Conservation (phyloP, 2,329 filamentous ascomycete species). For the Xylariales sp. region DNA sequence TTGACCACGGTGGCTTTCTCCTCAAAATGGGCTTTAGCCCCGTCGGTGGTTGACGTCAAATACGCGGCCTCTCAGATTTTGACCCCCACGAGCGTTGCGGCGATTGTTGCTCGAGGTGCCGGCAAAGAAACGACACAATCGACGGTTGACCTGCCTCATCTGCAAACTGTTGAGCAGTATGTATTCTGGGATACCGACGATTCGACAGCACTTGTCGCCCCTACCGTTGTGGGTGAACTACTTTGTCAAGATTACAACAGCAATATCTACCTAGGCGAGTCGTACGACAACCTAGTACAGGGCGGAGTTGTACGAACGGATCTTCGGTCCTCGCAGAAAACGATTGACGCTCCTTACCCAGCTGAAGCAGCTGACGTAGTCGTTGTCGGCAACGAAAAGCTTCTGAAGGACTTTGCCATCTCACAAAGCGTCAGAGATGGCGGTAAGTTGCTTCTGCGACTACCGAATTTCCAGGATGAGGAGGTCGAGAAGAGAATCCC, state of each 20-base stretch:
- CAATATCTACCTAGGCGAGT: slow-evolving; percentile 71
- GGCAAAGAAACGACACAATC: slow-evolving; percentile 64
- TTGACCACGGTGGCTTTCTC: slow-evolving; percentile 86
- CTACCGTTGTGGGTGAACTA: slow-evolving; percentile 67
- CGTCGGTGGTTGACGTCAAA: slow-evolving; percentile 83
- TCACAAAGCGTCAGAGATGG: slow-evolving; percentile 75
- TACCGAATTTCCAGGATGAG: slow-evolving; percentile 85
- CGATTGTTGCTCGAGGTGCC: slow-evolving; percentile 62
- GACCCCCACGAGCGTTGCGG: slow-evolving; percentile 65
- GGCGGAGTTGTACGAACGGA: slow-evolving; percentile 88
- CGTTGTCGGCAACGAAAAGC: slow-evolving; percentile 81
- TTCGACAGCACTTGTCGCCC: slow-evolving; percentile 73
- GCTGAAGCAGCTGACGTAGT: slow-evolving; percentile 82
- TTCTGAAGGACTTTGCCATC: slow-evolving; percentile 82
- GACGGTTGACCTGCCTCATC: slow-evolving; percentile 53
- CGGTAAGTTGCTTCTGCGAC: slow-evolving; percentile 79
- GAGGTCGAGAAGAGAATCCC: slow-evolving; percentile 90
- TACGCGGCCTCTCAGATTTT: slow-evolving; percentile 77
- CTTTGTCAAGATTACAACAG: slow-evolving; percentile 78
- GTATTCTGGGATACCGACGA: slow-evolving; percentile 93
- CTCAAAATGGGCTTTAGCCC: slow-evolving; percentile 70
- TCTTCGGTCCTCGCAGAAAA: slow-evolving; percentile 83
- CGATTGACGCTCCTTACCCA: slow-evolving; percentile 85
- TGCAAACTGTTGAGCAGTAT: slow-evolving; percentile 79
- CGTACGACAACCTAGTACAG: slow-evolving; percentile 72